Percentiles rank a stretch among this genome's conserved stretches.
Conservation (phyloP, 768 basidiomycete genomes). For the Dictyophora rubrovolvata region DNA sequence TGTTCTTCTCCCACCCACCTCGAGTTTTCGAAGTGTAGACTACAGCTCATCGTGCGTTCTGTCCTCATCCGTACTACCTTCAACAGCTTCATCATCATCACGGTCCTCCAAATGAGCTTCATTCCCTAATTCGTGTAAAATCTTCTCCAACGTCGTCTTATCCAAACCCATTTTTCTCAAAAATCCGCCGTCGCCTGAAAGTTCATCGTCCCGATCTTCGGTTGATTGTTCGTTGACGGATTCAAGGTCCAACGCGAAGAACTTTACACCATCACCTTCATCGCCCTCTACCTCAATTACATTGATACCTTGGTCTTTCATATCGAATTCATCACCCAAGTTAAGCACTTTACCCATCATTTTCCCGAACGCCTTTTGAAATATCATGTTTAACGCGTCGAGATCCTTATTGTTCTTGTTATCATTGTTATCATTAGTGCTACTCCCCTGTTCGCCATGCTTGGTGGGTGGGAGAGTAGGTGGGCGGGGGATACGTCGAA, state of each 20-base stretch:
- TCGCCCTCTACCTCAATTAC: constrained; percentile 1
- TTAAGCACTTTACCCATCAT: constrained; percentile 11
- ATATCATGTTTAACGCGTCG: too few species aligned
- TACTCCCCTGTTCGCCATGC: not conserved
- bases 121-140: constrained; percentile 43
- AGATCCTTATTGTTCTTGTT: not conserved
- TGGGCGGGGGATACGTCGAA: constrained; percentile 2
- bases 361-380: not conserved
- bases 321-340: constrained; percentile 10
- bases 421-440: not conserved
- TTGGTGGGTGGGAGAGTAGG: not conserved
- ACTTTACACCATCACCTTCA: constrained; percentile 8
- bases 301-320: constrained; percentile 16
- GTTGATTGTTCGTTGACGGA: not conserved
- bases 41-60: not conserved
- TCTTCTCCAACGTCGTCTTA: constrained; percentile 27
- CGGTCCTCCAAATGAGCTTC: constrained; percentile 29
- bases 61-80: not conserved
- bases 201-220: not conserved
- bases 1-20: too few species aligned
- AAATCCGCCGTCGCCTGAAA: not conserved
- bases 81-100: constrained; percentile 1
- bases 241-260: not conserved
- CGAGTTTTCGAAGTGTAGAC: too few species aligned
- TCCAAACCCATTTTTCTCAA: not conserved